These are phyloP conservation scores for Vitis rotundifolia DNA, from an alignment of 164 flowering plant genomes.

Conservation along the genomic window DNA sequence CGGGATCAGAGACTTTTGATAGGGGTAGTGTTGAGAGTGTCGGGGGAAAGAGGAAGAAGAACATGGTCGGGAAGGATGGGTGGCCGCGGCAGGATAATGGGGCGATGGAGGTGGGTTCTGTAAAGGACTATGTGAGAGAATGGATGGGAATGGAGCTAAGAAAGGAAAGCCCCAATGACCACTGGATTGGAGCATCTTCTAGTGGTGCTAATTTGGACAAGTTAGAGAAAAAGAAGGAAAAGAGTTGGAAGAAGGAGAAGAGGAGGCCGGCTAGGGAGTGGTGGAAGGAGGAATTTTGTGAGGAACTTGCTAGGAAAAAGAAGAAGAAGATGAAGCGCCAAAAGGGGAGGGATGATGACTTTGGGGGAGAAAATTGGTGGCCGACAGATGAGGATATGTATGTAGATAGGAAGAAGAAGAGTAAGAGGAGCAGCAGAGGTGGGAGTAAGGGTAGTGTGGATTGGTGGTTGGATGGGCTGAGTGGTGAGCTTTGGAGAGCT, in stretches of 20 bases:
- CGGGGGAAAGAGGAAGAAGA: conserved; percentile 38
- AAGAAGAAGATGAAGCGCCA: conserved; percentile 43
- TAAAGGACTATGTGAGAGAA: conserved; percentile 95
- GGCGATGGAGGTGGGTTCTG: conserved; percentile 44
- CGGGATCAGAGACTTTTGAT: conserved; percentile 44
- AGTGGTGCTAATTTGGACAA: conserved; percentile 15
- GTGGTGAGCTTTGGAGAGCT: conserved; percentile 65
- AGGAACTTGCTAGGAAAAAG: conserved; percentile 72
- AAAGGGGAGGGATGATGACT: conserved; percentile 25
- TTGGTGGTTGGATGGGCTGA: conserved; percentile 89
- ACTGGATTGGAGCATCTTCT: conserved; percentile 48
- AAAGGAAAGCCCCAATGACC: conserved; percentile 76
- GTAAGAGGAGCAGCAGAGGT: conserved; percentile 44
- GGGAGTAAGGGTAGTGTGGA: conserved; percentile 67
- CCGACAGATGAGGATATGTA: conserved; percentile 53
- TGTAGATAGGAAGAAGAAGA: conserved; percentile 45
- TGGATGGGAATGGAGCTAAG: conserved; percentile 93
- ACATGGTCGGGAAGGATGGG: conserved; percentile 51
- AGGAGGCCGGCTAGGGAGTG: conserved; percentile 81
- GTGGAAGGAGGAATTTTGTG: conserved; percentile 96
- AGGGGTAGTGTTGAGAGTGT: conserved; percentile 51
- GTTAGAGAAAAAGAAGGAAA: conserved; percentile 48
- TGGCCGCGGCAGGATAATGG: conserved; percentile 67
- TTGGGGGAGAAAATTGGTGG: conserved; percentile 61
- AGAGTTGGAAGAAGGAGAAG: conserved; percentile 46